Evolutionary conservation across 805 yeast genomes (phyloP), one percentile per base, ranked within the genome.

Genomic region (Saccharomycopsis microspora): DNA sequence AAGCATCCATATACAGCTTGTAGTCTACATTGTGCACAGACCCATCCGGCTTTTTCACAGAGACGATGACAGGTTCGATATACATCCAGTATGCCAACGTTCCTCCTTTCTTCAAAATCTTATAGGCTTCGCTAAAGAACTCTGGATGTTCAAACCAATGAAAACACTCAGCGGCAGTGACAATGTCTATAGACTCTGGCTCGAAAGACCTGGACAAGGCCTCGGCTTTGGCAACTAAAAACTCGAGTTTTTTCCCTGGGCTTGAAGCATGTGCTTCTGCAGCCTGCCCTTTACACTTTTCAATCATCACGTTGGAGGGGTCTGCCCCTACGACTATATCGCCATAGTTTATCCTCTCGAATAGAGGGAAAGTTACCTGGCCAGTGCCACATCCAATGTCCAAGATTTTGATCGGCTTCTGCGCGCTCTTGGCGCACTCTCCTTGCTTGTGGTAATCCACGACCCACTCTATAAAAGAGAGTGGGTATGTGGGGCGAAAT

Each of bases 351-450:
- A 80, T 78, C 44, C 62, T 55, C 3, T 61, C 51, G 2, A 69
- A 52, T 36, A 81, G 58, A 39, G 77, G 75, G 49, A 72, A 67
- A 0, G 89, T 72, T 1, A 82, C 90, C 52, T 78, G 78, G 0
- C 94, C 94, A 0, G 93, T 75, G 0, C 95, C 95, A 61, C 88
- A 82, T 0, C 93, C 95, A 3, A 82, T 64, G 63, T 87, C 96
- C 8, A 85, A 59, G 3, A 78, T 74, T 67, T 51, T 1, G 59
- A 19, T 19, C 19, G 45, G 1, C 57, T 52, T 54, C 61, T 47
- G 55, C 72, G 51, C 32, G 44, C 44, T 5, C 60, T 65, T 19
- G 19, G 19, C 19, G 19, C 19, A 19, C 19, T 19, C 32, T 65
- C 59, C 45, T 71, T 65, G 52, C 68, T 69, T 3, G 73, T 72